Conservation (phyloP, 2,329 filamentous ascomycete species). For the Aspergillus cejpii region DNA sequence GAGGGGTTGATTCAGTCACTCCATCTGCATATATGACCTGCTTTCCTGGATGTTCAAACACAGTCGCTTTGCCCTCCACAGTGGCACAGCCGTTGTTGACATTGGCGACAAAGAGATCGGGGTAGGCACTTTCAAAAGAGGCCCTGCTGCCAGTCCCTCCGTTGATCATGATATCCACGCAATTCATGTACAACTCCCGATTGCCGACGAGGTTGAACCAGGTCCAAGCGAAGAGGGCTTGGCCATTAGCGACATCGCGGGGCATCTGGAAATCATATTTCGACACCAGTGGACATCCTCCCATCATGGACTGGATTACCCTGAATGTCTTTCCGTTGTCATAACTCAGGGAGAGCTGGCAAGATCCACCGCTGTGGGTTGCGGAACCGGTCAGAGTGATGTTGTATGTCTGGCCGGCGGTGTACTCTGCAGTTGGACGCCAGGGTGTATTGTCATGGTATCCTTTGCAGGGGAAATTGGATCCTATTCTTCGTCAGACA, state of each 20-base stretch:
- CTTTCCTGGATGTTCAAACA: slow-evolving; percentile 7
- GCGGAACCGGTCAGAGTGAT: slow-evolving; percentile 56
- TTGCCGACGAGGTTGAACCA: slow-evolving; percentile 68
- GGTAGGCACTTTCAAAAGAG: slow-evolving; percentile 2
- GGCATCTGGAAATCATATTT: slow-evolving; percentile 60
- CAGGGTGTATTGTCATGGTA: slow-evolving; percentile 46
- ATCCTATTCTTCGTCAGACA: slow-evolving; percentile 25
- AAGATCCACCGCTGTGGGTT: slow-evolving; percentile 61
- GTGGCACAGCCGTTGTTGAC: slow-evolving; percentile 10
- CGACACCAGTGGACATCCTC: slow-evolving; percentile 44
- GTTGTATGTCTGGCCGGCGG: slow-evolving; percentile 54
- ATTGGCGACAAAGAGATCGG: slow-evolving; percentile 10
- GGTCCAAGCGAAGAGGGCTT: slow-evolving; percentile 63
- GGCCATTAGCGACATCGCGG: slow-evolving; percentile 48
- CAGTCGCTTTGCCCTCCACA: slow-evolving; percentile 6
- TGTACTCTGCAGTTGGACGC: slow-evolving; percentile 51
- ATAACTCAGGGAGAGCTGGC: slow-evolving; percentile 65
- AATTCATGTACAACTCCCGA: slow-evolving; percentile 77
- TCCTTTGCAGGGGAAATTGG: slow-evolving; percentile 68
- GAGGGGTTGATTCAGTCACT: slow-evolving; percentile 1
- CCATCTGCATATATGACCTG: slow-evolving; percentile 8
- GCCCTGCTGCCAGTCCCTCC: slow-evolving; percentile 10
- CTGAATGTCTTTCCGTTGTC: slow-evolving; percentile 62
- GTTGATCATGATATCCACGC: slow-evolving; percentile 57
- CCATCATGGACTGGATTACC: slow-evolving; percentile 56